Conservation (phyloP, 192 early-diverging fungal species). For the Ambispora gerdemannii region DNA sequence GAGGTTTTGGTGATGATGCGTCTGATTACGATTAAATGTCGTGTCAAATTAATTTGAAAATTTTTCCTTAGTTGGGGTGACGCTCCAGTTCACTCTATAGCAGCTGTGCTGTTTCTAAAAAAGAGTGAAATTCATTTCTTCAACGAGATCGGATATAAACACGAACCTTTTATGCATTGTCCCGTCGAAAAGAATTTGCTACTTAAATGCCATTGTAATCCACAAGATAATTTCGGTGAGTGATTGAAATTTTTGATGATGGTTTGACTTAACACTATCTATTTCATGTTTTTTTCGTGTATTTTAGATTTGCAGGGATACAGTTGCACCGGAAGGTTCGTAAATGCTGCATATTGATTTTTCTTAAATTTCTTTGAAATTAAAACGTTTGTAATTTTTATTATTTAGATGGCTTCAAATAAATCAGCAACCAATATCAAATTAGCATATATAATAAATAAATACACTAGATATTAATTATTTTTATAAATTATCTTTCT, state of each 20-base stretch:
- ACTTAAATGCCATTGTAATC: conserved; percentile 51
- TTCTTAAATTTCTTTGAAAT: too few relatives aligned
- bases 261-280: not conserved
- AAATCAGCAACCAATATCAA: too few relatives aligned
- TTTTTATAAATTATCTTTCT: too few relatives aligned
- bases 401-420: too few relatives aligned
- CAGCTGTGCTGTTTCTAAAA: conserved; percentile 55
- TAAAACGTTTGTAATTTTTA: too few relatives aligned
- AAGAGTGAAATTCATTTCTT: conserved; percentile 70
- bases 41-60: not conserved
- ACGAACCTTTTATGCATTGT: conserved; percentile 61
- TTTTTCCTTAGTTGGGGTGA: conserved; percentile 60
- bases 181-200: conserved; percentile 46
- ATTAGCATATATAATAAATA: too few relatives aligned
- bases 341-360: too few relatives aligned
- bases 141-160: conserved; percentile 70
- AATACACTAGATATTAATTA: too few relatives aligned
- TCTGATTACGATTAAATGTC: not conserved
- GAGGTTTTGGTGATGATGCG: too few relatives aligned
- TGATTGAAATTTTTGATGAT: not conserved
- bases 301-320: conserved; percentile 18
- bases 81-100: conserved; percentile 72
- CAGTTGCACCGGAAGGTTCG: conserved; percentile 22
- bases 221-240: conserved; percentile 49
- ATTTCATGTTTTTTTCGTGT: not conserved